Percentiles rank a stretch among this genome's conserved stretches.
These are phyloP conservation scores for Geotrichum restrictum DNA, from an alignment of 1,139 yeast genomes.

Conservation along the genomic window DNA sequence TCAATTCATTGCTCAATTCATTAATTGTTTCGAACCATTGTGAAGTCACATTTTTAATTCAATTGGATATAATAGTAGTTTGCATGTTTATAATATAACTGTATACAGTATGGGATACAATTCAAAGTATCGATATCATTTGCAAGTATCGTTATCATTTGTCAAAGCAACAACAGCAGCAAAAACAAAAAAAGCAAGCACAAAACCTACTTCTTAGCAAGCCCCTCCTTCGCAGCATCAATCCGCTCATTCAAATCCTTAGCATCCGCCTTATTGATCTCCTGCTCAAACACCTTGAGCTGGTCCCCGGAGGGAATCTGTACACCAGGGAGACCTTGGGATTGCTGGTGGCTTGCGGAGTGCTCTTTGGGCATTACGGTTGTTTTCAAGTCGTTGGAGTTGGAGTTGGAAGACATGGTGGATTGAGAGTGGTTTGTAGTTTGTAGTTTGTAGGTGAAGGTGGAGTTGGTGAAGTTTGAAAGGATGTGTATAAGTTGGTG, in stretches of 20 bases:
- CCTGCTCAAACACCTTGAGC: slow-evolving; percentile 15
- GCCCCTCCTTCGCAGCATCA: slow-evolving; percentile 5
- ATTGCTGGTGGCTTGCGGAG: slow-evolving; percentile 6
- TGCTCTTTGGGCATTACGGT: slow-evolving; percentile 20
- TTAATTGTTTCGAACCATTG: no score
- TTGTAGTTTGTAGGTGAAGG: background rate
- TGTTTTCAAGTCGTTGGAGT: slow-evolving; percentile 15
- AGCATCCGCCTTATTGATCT: slow-evolving; percentile 11
- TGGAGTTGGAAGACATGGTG: slow-evolving; percentile 18
- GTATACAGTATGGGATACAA: no score
- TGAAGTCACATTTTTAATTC: no score
- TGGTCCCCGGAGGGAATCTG: slow-evolving; percentile 17
- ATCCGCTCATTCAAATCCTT: slow-evolving; percentile 18
- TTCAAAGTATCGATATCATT: no score
- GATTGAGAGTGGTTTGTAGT: background rate
- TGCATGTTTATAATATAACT: no score
- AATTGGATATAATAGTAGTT: no score
- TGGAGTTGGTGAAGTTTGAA: background rate
- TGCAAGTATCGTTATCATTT: no score
- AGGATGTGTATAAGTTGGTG: no score
- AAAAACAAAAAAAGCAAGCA: no score
- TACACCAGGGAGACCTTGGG: slow-evolving; percentile 20
- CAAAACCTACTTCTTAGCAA: background rate
- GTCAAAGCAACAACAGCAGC: no score
- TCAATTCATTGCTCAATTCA: no score